Evolutionary conservation across 345 rosid species (phyloP).

Genomic region (Camelina hispida): DNA sequence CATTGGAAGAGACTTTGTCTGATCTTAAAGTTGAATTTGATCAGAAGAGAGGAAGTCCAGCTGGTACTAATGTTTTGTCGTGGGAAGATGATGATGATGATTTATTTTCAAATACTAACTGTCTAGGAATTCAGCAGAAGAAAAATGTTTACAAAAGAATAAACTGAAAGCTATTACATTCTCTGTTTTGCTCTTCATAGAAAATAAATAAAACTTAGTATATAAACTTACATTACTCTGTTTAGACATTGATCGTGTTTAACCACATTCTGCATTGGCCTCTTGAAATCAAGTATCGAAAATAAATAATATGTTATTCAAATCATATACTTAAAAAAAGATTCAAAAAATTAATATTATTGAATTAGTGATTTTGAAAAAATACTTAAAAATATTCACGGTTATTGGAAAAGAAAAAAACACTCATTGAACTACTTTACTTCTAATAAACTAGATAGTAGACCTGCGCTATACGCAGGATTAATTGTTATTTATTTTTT

Average conservation of each 20-base stretch:
- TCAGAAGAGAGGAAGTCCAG: not conserved
- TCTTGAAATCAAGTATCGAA: not conserved
- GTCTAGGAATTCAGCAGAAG: conserved; percentile 1
- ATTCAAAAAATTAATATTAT: no score
- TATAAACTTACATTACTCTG: not conserved
- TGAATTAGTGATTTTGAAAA: no score
- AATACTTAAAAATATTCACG: no score
- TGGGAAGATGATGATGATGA: not conserved
- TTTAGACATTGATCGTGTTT: not conserved
- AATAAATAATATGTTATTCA: not conserved
- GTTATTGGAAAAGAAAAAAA: no score
- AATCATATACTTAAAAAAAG: no score
- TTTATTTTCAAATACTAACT: not conserved
- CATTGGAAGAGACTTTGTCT: not conserved
- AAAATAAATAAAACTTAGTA: not conserved
- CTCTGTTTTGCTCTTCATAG: not conserved
- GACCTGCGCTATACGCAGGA: no score
- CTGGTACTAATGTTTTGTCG: not conserved
- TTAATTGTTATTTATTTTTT: no score
- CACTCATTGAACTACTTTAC: no score
- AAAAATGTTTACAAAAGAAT: not conserved
- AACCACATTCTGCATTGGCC: not conserved
- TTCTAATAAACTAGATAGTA: no score
- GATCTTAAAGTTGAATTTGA: not conserved
- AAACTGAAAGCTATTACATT: not conserved